Evolutionary conservation across 441 rosid genomes (phyloP).

Genomic region (Euphorbia schlechtendalii): DNA sequence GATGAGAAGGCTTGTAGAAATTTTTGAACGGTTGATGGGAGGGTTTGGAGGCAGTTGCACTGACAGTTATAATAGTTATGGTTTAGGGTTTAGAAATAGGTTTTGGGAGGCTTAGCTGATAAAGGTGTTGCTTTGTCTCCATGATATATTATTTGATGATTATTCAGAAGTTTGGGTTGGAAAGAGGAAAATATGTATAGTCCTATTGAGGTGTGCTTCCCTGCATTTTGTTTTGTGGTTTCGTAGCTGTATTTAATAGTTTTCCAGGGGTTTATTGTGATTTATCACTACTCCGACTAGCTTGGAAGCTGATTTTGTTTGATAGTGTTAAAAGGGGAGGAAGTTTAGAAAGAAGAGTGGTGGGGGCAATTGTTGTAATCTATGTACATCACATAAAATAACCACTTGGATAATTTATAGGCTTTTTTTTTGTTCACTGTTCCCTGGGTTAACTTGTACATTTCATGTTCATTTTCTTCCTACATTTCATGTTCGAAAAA

Average conservation of each 20-base stretch:
- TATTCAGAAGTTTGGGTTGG: slow-evolving; percentile 25
- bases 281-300: slow-evolving; percentile 14
- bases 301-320: slow-evolving; percentile 26
- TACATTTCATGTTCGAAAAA: no score
- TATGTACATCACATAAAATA: slow-evolving; percentile 46
- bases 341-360: slow-evolving; percentile 26
- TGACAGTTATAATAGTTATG: slow-evolving; percentile 24
- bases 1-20: slow-evolving; percentile 25
- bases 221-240: slow-evolving; percentile 14
- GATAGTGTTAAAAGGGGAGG: slow-evolving; percentile 21
- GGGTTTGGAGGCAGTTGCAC: slow-evolving; percentile 12
- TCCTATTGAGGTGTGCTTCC: slow-evolving; percentile 27
- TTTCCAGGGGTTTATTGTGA: slow-evolving; percentile 7
- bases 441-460: no score
- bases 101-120: slow-evolving; percentile 49
- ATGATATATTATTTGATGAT: slow-evolving; percentile 50
- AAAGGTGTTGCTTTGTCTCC: slow-evolving; percentile 42
- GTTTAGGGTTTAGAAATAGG: slow-evolving; percentile 36
- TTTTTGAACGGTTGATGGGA: slow-evolving; percentile 8
- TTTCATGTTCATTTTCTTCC: no score
- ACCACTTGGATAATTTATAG: slow-evolving; percentile 20
- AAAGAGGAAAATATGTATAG: slow-evolving; percentile 22
- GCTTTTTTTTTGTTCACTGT: not conserved
- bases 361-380: slow-evolving; percentile 33
- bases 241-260: not conserved